A percentile compares a stretch with the other conserved stretches of the same genome.
Conservation (phyloP, 1,284 basidiomycete genomes). For the Cutaneotrichosporon spelunceum region DNA sequence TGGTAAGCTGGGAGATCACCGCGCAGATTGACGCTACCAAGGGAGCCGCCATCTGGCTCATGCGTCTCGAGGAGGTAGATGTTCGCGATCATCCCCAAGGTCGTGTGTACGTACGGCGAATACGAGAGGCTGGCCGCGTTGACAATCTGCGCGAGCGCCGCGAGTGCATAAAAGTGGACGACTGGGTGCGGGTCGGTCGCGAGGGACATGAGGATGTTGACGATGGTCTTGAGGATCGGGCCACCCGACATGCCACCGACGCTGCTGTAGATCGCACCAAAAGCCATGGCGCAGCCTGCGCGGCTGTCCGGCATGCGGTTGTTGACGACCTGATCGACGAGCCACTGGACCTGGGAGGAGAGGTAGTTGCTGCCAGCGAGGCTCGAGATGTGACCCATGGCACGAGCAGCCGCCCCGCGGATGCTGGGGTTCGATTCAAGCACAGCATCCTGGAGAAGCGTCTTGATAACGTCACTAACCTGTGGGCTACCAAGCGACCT, state of each 20-base stretch:
- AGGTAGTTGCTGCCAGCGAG: conserved; percentile 82
- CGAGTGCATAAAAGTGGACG: conserved; percentile 90
- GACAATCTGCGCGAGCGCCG: conserved; percentile 80
- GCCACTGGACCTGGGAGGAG: conserved; percentile 80
- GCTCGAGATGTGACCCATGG: conserved; percentile 80
- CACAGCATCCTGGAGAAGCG: conserved; percentile 76
- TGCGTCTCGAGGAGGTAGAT: conserved; percentile 88
- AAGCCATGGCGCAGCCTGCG: conserved; percentile 88
- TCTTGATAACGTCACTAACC: conserved; percentile 66
- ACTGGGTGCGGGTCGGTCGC: conserved; percentile 94
- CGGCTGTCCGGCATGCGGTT: conserved; percentile 91
- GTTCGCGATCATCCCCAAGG: conserved; percentile 85
- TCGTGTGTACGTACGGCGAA: conserved; percentile 80
- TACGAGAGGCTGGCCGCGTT: conserved; percentile 90
- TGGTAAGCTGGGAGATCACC: conserved; percentile 90
- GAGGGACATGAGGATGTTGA: conserved; percentile 93
- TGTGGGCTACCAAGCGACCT: conserved; percentile 69
- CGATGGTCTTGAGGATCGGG: conserved; percentile 90
- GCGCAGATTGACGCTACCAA: conserved; percentile 77
- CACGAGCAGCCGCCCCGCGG: conserved; percentile 78
- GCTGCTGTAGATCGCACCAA: conserved; percentile 88
- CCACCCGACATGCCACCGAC: conserved; percentile 92
- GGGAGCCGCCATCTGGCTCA: conserved; percentile 86
- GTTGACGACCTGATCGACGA: conserved; percentile 93
- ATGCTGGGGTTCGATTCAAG: conserved; percentile 75